Conservation (phyloP, 768 basidiomycete genomes). For the Pleurotus giganteus region DNA sequence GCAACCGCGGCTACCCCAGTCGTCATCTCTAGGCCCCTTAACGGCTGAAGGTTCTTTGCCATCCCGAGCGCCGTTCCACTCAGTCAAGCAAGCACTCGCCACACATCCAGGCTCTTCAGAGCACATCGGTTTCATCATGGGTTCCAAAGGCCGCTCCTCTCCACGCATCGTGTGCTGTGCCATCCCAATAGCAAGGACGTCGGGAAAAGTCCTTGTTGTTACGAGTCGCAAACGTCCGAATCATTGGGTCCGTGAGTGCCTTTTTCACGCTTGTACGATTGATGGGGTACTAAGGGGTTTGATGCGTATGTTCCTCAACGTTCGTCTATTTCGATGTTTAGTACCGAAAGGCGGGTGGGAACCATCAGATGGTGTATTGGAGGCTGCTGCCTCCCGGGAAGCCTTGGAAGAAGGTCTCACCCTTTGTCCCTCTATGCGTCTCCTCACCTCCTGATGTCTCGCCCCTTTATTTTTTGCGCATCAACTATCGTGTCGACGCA, state of each 20-base stretch:
- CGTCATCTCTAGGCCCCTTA: constrained; percentile 18
- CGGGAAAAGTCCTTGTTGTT: constrained; percentile 77
- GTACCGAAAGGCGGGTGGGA: constrained; percentile 96
- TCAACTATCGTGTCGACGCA: constrained; percentile 19
- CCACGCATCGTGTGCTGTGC: constrained; percentile 91
- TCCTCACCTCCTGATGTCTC: constrained; percentile 66
- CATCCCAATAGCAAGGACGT: constrained; percentile 74
- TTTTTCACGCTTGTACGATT: constrained; percentile 10
- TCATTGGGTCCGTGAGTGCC: constrained; percentile 83
- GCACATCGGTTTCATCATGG: constrained; percentile 32
- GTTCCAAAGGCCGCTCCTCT: constrained; percentile 71
- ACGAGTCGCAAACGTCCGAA: constrained; percentile 82
- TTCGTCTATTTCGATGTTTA: constrained; percentile 24
- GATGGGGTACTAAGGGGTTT: background rate
- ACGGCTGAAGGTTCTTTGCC: constrained; percentile 29
- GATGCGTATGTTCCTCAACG: constrained; percentile 12
- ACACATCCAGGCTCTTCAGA: constrained; percentile 10
- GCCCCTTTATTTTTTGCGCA: constrained; percentile 30
- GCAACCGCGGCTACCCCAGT: constrained; percentile 15
- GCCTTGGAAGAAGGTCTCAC: constrained; percentile 96
- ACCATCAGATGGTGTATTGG: constrained; percentile 72
- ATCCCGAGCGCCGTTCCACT: constrained; percentile 8
- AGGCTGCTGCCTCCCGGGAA: constrained; percentile 88
- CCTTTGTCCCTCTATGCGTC: constrained; percentile 75
- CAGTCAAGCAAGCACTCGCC: background rate